These are phyloP conservation scores for Paramecium sonneborni DNA, from an alignment of 73 alveolate species.

Conservation along the genomic window DNA sequence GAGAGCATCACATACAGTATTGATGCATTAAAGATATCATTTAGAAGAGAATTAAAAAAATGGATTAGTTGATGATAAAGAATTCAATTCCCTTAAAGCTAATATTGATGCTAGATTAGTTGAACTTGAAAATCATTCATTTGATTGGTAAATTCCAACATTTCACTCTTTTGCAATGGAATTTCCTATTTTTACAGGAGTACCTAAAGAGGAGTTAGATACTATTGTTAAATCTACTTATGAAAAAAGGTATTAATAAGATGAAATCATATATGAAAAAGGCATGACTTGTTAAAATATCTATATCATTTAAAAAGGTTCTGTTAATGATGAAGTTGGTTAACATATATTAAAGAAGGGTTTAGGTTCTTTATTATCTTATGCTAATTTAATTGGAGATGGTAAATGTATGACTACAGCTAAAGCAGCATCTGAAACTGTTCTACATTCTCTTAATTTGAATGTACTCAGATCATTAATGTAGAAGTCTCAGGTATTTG, in stretches of 20 bases:
- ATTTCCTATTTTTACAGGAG: slow-evolving; percentile 57
- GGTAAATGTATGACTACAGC: slow-evolving; percentile 35
- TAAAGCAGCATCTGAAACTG: background rate
- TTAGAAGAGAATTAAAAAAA: slow-evolving; percentile 51
- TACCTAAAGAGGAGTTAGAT: slow-evolving; percentile 36
- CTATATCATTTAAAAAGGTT: slow-evolving; percentile 44
- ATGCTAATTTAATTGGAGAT: slow-evolving; percentile 51
- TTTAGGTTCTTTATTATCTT: slow-evolving; percentile 55
- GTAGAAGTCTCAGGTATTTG: background rate
- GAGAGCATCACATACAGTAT: slow-evolving; percentile 68
- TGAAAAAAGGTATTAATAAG: slow-evolving; percentile 9
- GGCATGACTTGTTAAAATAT: slow-evolving; percentile 52
- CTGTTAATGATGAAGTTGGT: slow-evolving; percentile 56
- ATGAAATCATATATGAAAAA: slow-evolving; percentile 50
- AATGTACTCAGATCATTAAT: background rate
- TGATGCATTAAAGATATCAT: slow-evolving; percentile 55
- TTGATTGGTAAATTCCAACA: slow-evolving; percentile 57
- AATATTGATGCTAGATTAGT: slow-evolving; percentile 53
- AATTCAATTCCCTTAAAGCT: slow-evolving; percentile 1
- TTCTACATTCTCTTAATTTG: background rate
- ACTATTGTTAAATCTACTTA: slow-evolving; percentile 24
- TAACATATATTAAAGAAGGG: slow-evolving; percentile 31
- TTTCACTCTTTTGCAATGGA: slow-evolving; percentile 62
- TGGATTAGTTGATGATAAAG: slow-evolving; percentile 65
- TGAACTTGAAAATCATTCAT: slow-evolving; percentile 44